Evolutionary conservation across 768 basidiomycete species (phyloP).

Genomic region (Rhodotorula kratochvilovae): DNA sequence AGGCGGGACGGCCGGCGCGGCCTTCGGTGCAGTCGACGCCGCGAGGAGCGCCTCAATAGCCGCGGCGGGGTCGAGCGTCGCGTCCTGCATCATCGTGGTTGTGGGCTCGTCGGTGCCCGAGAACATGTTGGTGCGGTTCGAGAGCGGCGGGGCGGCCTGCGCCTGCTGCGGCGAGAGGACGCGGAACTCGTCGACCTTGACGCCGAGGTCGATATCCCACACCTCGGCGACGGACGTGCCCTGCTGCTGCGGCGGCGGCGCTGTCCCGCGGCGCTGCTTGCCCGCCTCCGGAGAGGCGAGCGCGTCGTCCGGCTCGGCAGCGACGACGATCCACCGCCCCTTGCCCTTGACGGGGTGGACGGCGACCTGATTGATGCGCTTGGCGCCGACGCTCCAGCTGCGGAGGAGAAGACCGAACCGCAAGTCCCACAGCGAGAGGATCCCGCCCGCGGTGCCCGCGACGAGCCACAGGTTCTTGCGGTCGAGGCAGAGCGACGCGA

Average conservation of each 20-base stretch:
- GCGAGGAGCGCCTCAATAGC: conserved; percentile 41
- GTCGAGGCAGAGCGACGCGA: conserved; percentile 78
- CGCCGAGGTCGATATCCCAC: conserved; percentile 83
- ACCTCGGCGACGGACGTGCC: conserved; percentile 63
- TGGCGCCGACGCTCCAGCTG: conserved; percentile 71
- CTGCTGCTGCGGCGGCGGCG: neutral
- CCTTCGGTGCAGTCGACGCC: conserved; percentile 1
- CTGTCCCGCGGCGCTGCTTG: neutral
- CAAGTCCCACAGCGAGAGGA: conserved; percentile 87
- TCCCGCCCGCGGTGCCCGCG: conserved; percentile 77
- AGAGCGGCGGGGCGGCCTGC: conserved; percentile 26
- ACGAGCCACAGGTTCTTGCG: conserved; percentile 81
- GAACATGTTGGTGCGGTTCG: conserved; percentile 24
- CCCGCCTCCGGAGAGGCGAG: neutral
- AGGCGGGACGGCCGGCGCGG: neutral
- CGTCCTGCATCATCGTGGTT: conserved; percentile 14
- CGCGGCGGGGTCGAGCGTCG: conserved; percentile 27
- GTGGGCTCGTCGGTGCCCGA: conserved; percentile 9
- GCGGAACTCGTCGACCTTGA: conserved; percentile 69
- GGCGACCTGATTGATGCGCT: conserved; percentile 61
- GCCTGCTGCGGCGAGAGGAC: conserved; percentile 7
- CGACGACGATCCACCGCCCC: conserved; percentile 85
- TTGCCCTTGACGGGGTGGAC: conserved; percentile 82
- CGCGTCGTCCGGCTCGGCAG: conserved; percentile 48
- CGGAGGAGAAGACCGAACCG: conserved; percentile 84